Conservation (phyloP, 306 rosid species). For the Rosa lucieae region DNA sequence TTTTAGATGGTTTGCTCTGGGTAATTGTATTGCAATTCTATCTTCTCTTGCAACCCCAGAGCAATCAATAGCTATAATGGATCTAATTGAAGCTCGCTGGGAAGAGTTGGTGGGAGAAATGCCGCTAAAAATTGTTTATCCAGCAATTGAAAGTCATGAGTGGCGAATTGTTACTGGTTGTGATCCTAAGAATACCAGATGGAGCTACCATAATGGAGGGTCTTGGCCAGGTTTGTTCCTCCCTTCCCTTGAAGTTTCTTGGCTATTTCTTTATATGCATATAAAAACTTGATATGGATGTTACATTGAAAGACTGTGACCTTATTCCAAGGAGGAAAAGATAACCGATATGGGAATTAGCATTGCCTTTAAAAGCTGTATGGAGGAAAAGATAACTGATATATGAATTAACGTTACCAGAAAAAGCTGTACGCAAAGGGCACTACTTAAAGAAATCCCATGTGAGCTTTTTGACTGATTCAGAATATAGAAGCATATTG, state of each 20-base stretch:
- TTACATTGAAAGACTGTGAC: background rate
- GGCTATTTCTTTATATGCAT: background rate
- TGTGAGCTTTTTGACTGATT: background rate
- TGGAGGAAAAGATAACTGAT: background rate
- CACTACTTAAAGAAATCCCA: background rate
- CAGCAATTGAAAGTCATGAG: constrained; percentile 89
- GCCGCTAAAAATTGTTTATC: constrained; percentile 82
- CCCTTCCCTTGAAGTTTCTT: constrained; percentile 18
- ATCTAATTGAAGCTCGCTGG: constrained; percentile 91
- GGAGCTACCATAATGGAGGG: constrained; percentile 98
- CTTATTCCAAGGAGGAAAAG: constrained; percentile 2
- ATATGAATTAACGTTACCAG: background rate
- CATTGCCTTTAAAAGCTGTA: background rate
- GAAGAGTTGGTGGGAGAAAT: constrained; percentile 94
- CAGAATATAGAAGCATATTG: background rate
- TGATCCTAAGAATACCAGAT: constrained; percentile 94
- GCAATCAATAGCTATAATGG: constrained; percentile 92
- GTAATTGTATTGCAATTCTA: constrained; percentile 85
- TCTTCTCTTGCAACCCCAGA: constrained; percentile 87
- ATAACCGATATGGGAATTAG: background rate
- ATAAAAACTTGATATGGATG: background rate
- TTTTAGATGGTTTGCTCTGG: constrained; percentile 91
- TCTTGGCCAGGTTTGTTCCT: constrained; percentile 87
- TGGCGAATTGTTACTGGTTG: constrained; percentile 90
- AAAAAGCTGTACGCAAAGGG: background rate